Conservation (phyloP, 2,329 filamentous ascomycete species). For the Xylariaceae sp. region DNA sequence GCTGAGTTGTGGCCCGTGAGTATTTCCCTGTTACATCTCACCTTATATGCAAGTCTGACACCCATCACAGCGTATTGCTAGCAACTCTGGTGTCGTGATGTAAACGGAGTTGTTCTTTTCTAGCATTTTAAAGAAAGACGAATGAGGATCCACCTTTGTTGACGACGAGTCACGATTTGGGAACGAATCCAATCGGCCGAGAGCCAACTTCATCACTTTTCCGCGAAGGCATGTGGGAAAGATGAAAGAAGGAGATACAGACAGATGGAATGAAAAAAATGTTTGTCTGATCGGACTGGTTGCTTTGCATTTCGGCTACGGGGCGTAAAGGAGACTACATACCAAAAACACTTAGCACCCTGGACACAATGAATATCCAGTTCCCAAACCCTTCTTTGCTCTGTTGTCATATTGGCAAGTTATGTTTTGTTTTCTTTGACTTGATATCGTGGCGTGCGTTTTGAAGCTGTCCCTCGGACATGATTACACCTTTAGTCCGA, state of each 20-base stretch:
- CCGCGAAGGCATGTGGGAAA: too few relatives aligned
- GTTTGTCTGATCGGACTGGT: conserved; percentile 38
- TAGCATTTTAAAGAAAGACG: too few relatives aligned
- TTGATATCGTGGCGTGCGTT: too few relatives aligned
- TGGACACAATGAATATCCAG: conserved; percentile 37
- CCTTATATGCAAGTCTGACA: conserved; percentile 24
- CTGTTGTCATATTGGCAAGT: too few relatives aligned
- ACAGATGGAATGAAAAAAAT: conserved; percentile 10
- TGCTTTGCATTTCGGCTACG: conserved; percentile 52
- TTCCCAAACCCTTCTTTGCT: conserved; percentile 18
- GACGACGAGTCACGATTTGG: conserved; percentile 29
- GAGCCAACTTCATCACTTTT: conserved; percentile 22
- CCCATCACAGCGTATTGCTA: conserved; percentile 80
- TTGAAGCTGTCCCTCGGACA: too few relatives aligned
- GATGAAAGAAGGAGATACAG: conserved; percentile 14
- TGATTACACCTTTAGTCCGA: too few relatives aligned
- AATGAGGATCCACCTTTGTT: conserved; percentile 23
- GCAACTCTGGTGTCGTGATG: conserved; percentile 99
- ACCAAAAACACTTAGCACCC: conserved; percentile 42
- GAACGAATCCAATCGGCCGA: conserved; percentile 21
- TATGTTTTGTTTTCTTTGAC: too few relatives aligned
- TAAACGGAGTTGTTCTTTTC: conserved; percentile 58
- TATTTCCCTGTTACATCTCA: conserved; percentile 22
- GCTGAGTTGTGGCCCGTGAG: conserved; percentile 98
- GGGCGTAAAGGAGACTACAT: conserved; percentile 50